Evolutionary conservation across 257 asterid genomes (phyloP), one percentile per base, ranked within the genome.

Genomic region (Solanum lycopersicoides): DNA sequence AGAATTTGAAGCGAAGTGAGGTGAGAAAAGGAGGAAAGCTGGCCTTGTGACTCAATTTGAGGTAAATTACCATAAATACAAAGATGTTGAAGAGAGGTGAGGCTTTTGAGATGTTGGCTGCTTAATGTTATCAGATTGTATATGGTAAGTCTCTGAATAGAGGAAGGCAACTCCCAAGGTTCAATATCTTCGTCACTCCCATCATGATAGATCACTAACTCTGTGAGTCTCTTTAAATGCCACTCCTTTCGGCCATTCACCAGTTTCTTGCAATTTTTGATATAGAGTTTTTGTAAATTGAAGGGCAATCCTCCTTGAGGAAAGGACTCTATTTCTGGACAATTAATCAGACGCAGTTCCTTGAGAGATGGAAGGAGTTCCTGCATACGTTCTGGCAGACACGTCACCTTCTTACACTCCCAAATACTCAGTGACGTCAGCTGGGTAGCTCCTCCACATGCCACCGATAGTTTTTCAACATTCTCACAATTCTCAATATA

Each of bases 291-390:
- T 20, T 59, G 25, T 59, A 59, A 59, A 59, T 59, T 20, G 25
- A 20, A 3, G 12, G 66, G 25, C n/a, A 59, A 59, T 59, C 12
- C 25, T 59, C 66, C 66, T 59, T 53, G 2, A 0, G 63, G 10
- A 16, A 16, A 53, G 9, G 63, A 53, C 63, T 59, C 66, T 59
- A 59, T 59, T 59, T 59, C 66, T 59, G 66, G 25, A 59, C 66
- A 59, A 20, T 18, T 0, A 7, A 0, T 0, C 2, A 56, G 65
- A 2, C 0, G 0, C n/a, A 56, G 12, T 20, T 7, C 0, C 25
- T 20, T 20, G 3, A 20, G 25, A 20, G 25, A 59, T 59, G 66
- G 23, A 59, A 59, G 25, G 66, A 59, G 66, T 20, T 59, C 66
- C 25, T 59, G 12, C 25, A 59, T 59, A 59, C 0, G 2, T 59